Evolutionary conservation across 108 stramenopile species (phyloP).

Genomic region (Skeletonema grethae): DNA sequence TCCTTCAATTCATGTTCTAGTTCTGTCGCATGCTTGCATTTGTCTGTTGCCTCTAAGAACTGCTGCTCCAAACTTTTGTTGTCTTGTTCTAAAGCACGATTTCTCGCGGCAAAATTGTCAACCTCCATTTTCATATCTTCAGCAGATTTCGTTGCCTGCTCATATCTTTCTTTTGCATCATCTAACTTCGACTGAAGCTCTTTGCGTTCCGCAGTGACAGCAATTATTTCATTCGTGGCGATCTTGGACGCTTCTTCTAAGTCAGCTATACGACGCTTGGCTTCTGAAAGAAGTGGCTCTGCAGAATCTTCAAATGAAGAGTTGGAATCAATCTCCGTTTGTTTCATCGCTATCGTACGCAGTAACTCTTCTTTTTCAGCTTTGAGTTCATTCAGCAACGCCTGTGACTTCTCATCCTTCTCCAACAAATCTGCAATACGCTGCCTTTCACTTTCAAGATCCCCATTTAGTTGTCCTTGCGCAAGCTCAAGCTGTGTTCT

Average conservation of each 20-base stretch:
- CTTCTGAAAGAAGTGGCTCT: constrained; percentile 9
- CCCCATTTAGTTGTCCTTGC: constrained; percentile 28
- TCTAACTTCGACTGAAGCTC: constrained; percentile 31
- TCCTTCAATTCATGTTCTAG: constrained; percentile 26
- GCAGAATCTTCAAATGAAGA: constrained; percentile 8
- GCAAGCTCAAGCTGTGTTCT: constrained; percentile 20
- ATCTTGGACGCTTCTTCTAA: constrained; percentile 21
- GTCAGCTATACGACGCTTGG: constrained; percentile 33
- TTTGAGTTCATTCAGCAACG: constrained; percentile 10
- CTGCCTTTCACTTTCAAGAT: constrained; percentile 37
- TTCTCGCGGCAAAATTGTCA: constrained; percentile 33
- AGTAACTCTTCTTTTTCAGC: constrained; percentile 33
- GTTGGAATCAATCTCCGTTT: constrained; percentile 18
- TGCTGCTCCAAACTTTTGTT: constrained; percentile 42
- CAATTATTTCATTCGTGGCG: constrained; percentile 34
- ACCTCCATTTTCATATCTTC: constrained; percentile 27
- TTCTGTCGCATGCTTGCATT: neutral
- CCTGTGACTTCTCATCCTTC: neutral
- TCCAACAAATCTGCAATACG: constrained; percentile 11
- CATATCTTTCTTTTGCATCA: constrained; percentile 25
- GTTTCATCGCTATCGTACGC: constrained; percentile 8
- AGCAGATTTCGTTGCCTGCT: constrained; percentile 19
- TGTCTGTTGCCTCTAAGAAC: constrained; percentile 13
- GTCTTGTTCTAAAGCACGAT: constrained; percentile 43
- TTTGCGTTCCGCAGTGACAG: constrained; percentile 43